Conservation (phyloP, 176 grass and related monocot species). For the Oryza australiensis region DNA sequence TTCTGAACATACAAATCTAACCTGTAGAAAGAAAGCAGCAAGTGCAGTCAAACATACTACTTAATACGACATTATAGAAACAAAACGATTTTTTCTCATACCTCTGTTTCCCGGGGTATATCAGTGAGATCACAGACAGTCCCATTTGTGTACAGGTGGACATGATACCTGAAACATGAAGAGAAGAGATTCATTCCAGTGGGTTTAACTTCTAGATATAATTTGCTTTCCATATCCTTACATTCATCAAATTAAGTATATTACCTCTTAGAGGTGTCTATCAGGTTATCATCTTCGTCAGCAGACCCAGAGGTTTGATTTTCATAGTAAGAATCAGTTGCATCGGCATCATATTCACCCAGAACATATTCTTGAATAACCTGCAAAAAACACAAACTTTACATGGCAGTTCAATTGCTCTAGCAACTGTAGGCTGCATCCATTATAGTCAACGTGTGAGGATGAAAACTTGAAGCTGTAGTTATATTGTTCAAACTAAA, state of each 20-base stretch:
- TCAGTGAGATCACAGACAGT: conserved; percentile 89
- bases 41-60: not conserved
- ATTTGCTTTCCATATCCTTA: not conserved
- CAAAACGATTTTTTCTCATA: conserved; percentile 11
- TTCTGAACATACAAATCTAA: conserved; percentile 88
- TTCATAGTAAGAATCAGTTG: conserved; percentile 62
- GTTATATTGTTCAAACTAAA: not conserved
- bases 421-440: not conserved
- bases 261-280: conserved; percentile 84
- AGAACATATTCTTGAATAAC: conserved; percentile 95
- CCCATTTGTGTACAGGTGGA: conserved; percentile 84
- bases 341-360: conserved; percentile 74
- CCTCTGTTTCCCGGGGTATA: conserved; percentile 79
- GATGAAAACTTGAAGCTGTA: not conserved
- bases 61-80: not conserved
- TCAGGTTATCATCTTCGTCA: conserved; percentile 47
- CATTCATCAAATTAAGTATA: not conserved
- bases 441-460: not conserved
- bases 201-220: not conserved
- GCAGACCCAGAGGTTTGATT: conserved; percentile 57
- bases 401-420: not conserved
- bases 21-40: conserved; percentile 47
- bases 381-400: conserved; percentile 29
- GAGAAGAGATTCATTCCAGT: conserved; percentile 9
- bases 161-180: conserved; percentile 73